Conservation (phyloP, 345 rosid species). For the Eucalyptus erythrocorys region DNA sequence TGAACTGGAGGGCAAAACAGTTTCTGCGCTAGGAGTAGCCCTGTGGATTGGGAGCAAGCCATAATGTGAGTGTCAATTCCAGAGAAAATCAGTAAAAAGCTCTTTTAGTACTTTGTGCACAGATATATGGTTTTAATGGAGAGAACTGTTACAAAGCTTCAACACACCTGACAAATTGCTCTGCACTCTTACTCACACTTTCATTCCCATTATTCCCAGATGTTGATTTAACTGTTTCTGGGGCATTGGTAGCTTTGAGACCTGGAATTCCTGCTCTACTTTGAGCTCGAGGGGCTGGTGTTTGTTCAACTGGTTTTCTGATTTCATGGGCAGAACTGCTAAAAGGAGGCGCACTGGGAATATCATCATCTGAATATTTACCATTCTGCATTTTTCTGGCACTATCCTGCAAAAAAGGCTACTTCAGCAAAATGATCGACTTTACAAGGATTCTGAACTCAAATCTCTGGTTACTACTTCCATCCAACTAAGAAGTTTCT, state of each 20-base stretch:
- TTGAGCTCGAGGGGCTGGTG: conserved; percentile 7
- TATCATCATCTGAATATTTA: conserved; percentile 31
- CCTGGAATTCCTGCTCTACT: background rate
- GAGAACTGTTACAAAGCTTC: background rate
- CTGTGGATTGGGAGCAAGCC: conserved; percentile 17
- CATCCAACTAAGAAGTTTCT: background rate
- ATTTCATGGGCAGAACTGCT: conserved; percentile 44
- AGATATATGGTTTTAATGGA: background rate
- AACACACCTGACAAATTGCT: conserved; percentile 46
- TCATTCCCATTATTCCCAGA: conserved; percentile 20
- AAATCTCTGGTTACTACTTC: background rate
- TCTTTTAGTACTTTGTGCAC: background rate
- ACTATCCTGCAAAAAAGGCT: conserved; percentile 28
- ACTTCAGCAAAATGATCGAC: background rate
- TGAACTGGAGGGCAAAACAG: conserved; percentile 37
- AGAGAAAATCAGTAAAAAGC: background rate
- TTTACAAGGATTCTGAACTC: background rate
- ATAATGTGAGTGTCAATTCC: background rate
- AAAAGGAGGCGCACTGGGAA: conserved; percentile 92
- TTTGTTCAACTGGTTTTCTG: conserved; percentile 11
- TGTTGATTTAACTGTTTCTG: conserved; percentile 10
- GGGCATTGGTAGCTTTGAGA: conserved; percentile 8
- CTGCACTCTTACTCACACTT: conserved; percentile 22
- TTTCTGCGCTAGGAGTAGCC: conserved; percentile 35
- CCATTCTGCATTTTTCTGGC: conserved; percentile 17